Evolutionary conservation across 768 basidiomycete genomes (phyloP).

Genomic region (Lentinula boryana): DNA sequence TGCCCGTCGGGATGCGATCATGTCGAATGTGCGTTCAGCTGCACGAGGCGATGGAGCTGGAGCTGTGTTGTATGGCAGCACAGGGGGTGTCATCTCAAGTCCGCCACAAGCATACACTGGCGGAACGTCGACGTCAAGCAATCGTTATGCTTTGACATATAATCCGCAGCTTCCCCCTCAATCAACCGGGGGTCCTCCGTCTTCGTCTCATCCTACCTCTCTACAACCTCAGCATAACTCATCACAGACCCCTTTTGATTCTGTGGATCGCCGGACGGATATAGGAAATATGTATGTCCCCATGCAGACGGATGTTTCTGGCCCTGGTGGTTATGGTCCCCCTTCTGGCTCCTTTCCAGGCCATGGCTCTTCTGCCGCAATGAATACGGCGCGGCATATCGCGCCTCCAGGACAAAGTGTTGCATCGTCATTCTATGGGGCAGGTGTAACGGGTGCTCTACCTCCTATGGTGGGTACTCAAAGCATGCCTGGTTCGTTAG

Average conservation of each 20-base stretch:
- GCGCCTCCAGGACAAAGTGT: constrained; percentile 46
- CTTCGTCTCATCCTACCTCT: constrained; percentile 1
- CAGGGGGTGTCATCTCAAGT: constrained; percentile 54
- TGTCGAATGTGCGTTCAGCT: constrained; percentile 71
- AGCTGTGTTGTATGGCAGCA: constrained; percentile 33
- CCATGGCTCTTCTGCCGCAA: not conserved
- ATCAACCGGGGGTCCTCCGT: constrained; percentile 1
- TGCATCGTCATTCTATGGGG: constrained; percentile 65
- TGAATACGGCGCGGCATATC: constrained; percentile 31
- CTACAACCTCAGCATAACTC: constrained; percentile 24
- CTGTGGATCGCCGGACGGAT: constrained; percentile 58
- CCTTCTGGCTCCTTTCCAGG: not conserved
- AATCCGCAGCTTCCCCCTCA: constrained; percentile 20
- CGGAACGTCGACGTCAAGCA: constrained; percentile 43
- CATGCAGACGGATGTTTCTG: constrained; percentile 77
- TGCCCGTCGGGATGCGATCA: constrained; percentile 63
- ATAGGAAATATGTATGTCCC: constrained; percentile 71
- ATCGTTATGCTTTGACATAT: constrained; percentile 58
- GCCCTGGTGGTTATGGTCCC: not conserved
- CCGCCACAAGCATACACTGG: constrained; percentile 71
- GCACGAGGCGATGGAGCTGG: constrained; percentile 43
- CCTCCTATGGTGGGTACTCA: not conserved
- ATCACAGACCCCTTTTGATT: constrained; percentile 40
- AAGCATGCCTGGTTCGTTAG: constrained; percentile 1
- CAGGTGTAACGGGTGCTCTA: constrained; percentile 36